Evolutionary conservation across 192 early-diverging fungal species (phyloP).

Genomic region (Oehlia diaphana): DNA sequence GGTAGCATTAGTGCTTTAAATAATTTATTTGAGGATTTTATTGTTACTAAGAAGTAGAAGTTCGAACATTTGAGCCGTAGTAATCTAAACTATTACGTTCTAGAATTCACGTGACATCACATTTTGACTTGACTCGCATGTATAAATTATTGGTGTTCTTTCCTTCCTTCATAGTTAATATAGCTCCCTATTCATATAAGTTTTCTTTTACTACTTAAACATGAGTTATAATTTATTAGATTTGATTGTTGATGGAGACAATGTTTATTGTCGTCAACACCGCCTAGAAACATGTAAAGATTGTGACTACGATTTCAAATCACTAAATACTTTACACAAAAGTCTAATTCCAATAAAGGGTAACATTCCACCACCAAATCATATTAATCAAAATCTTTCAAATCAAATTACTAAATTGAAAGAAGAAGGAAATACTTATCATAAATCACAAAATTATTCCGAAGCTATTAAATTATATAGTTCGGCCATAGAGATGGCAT

Average conservation of each 20-base stretch:
- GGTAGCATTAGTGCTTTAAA: slow-evolving; percentile 66
- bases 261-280: slow-evolving; percentile 66
- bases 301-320: slow-evolving; percentile 61
- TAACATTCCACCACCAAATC: slow-evolving; percentile 67
- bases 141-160: too few relatives aligned
- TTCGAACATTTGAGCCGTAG: too few relatives aligned
- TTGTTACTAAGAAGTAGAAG: too few relatives aligned
- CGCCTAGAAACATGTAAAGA: slow-evolving; percentile 59
- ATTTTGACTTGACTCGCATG: too few relatives aligned
- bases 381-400: slow-evolving; percentile 51
- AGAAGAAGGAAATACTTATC: slow-evolving; percentile 85
- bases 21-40: slow-evolving; percentile 53
- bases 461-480: slow-evolving; percentile 87
- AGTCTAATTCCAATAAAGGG: slow-evolving; percentile 61
- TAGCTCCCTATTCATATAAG: neutral
- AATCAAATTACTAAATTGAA: slow-evolving; percentile 58
- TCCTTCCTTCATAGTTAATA: too few relatives aligned
- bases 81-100: too few relatives aligned
- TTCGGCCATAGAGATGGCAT: slow-evolving; percentile 80
- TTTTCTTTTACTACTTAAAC: neutral
- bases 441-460: slow-evolving; percentile 77
- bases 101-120: too few relatives aligned
- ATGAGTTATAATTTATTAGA: neutral
- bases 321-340: slow-evolving; percentile 67
- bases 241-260: slow-evolving; percentile 32